Base-by-base conservation (phyloP, 192 early-diverging fungal genomes). In the Ambispora gerdemannii region DNA sequence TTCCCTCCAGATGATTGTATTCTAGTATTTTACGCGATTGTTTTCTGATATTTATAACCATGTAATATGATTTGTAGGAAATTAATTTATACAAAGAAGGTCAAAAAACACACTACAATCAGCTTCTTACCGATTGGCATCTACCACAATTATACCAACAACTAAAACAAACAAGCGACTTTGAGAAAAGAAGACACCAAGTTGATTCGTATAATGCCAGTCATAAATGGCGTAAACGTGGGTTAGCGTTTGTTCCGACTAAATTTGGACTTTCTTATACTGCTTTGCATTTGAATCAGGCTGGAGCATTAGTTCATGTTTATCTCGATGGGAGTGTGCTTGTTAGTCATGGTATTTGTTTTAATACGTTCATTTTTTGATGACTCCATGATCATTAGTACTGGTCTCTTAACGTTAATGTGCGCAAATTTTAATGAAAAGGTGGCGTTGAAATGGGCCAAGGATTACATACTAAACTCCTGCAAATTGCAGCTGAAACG, bases 401-500 rank as follows among this genome's bases (percentile, higher is more conserved):
- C 15, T 10, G 38, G 7, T 43, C 15, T 43, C 38, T 43, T 43
- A 43, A 43, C 15, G 38, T n/a, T n/a, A n/a, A n/a, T n/a, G n/a
- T n/a, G n/a, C n/a, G n/a, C n/a, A n/a, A n/a, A n/a, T 47, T 6
- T 31, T 50, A 19, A 22, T 32, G 8, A 31, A 22, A 22, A 67
- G 65, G 68, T 70, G 91, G 91, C 38, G 89, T 90, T n/a, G 92
- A 95, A 71, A 93, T 95, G 91, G 93, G 93, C 43, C 93, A 95
- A 76, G 93, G 93, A 7, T 74, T 95, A 67, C 89, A 94, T 70
- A 95, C 92, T 17, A 95, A 95, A 80, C 90, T 93, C 88, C 79
- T 90, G 25, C 88, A 90, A 80, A 79, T 95, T 43, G 90, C 90
- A 19, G 90, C 92, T n/a, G 87, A 94, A 71, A 87, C 86, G 2